Conservation (phyloP, 2,329 filamentous ascomycete genomes). For the Alternaria rosae region DNA sequence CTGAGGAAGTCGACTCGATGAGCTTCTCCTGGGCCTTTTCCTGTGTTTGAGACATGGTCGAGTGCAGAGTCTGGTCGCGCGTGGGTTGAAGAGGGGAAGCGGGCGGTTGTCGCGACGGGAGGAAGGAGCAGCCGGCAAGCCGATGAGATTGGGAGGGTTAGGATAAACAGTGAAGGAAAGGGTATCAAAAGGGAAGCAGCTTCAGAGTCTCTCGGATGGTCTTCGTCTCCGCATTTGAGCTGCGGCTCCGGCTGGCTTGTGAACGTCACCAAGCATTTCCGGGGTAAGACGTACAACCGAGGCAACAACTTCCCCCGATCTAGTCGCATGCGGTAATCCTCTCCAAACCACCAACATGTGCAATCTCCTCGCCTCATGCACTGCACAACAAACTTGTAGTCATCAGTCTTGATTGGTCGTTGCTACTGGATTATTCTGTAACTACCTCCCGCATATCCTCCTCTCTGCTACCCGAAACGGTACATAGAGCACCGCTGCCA, state of each 20-base stretch:
- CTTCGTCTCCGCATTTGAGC: constrained; percentile 33
- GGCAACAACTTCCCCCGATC: constrained; percentile 33
- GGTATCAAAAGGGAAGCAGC: constrained; percentile 15
- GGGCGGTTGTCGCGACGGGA: not conserved
- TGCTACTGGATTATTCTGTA: not conserved
- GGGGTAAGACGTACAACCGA: constrained; percentile 37
- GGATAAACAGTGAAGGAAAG: not conserved
- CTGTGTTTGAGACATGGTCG: constrained; percentile 39
- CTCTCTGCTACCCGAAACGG: constrained; percentile 54
- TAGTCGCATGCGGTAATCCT: constrained; percentile 14
- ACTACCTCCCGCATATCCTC: constrained; percentile 15
- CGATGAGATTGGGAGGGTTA: not conserved
- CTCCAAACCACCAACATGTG: constrained; percentile 17
- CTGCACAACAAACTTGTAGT: not conserved
- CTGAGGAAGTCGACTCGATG: constrained; percentile 41
- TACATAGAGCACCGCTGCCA: constrained; percentile 55
- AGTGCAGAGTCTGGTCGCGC: not conserved
- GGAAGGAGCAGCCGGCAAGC: constrained; percentile 4
- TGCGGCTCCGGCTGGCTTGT: constrained; percentile 41
- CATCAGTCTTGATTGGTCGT: not conserved
- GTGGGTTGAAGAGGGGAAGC: constrained; percentile 11
- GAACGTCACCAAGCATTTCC: constrained; percentile 41
- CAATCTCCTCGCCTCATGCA: constrained; percentile 5
- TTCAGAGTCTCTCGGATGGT: constrained; percentile 14
- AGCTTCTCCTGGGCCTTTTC: constrained; percentile 46